A percentile compares a stretch with the other conserved stretches of the same genome.
Conservation (phyloP, 345 rosid genomes). For the Brassica rapa region DNA sequence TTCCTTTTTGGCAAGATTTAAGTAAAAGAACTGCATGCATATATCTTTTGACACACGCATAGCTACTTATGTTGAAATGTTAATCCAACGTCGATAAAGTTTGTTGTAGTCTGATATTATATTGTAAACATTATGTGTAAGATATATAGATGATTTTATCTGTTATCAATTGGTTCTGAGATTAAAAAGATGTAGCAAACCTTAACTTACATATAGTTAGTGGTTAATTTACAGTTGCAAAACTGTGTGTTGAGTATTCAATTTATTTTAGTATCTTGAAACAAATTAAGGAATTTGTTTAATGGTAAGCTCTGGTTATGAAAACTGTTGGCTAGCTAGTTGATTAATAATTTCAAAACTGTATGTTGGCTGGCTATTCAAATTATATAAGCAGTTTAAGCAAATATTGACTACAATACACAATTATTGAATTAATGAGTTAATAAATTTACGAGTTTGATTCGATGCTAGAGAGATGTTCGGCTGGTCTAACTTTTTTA, state of each 20-base stretch:
- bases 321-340: background rate
- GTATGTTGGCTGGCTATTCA: background rate
- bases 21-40: background rate
- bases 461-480: background rate
- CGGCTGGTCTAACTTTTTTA: too few relatives aligned
- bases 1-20: background rate
- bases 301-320: background rate
- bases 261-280: background rate
- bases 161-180: background rate
- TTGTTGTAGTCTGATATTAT: background rate
- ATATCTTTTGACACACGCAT: background rate
- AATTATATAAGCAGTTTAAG: background rate
- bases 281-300: background rate
- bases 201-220: background rate
- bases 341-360: background rate
- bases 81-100: background rate
- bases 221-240: background rate
- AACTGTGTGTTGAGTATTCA: background rate
- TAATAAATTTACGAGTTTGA: background rate
- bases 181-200: background rate
- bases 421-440: background rate
- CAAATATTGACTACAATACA: background rate
- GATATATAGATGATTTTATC: background rate
- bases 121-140: background rate
- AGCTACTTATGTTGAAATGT: conserved; percentile 1